A percentile compares a stretch with the other conserved stretches of the same genome.
These are phyloP conservation scores for Blastomyces parvus DNA, from an alignment of 2,329 filamentous ascomycete genomes.

Conservation along the genomic window DNA sequence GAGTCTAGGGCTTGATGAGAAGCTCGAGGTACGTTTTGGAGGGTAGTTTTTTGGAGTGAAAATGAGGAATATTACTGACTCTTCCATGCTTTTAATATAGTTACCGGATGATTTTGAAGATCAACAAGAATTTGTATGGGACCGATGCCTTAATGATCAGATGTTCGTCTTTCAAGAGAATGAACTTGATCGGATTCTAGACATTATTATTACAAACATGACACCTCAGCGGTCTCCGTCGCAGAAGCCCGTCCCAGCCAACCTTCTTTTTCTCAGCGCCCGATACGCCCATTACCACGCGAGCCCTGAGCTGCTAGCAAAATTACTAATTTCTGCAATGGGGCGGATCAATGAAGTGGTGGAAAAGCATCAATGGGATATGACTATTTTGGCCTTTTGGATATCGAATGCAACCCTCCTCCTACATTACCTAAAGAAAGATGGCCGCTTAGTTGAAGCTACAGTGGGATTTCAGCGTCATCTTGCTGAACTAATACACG, in stretches of 20 bases:
- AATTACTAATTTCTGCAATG: slow-evolving; percentile 75
- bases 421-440: slow-evolving; percentile 96
- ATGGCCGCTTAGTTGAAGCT: slow-evolving; percentile 66
- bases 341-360: slow-evolving; percentile 95
- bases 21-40: slow-evolving; percentile 61
- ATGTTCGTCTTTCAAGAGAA: slow-evolving; percentile 99
- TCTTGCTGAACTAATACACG: slow-evolving; percentile 87
- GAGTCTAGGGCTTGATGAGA: slow-evolving; percentile 90
- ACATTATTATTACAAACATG: slow-evolving; percentile 97
- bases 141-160: slow-evolving; percentile 85
- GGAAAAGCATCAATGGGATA: slow-evolving; percentile 95
- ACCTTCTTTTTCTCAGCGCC: slow-evolving; percentile 91
- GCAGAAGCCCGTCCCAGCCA: slow-evolving; percentile 96
- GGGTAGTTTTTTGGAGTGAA: not conserved
- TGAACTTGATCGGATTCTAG: slow-evolving; percentile 81
- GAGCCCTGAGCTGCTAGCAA: slow-evolving; percentile 70
- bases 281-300: slow-evolving; percentile 96
- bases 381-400: slow-evolving; percentile 99
- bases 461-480: slow-evolving; percentile 88
- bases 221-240: slow-evolving; percentile 87
- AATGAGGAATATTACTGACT: slow-evolving; percentile 9
- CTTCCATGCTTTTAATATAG: slow-evolving; percentile 17
- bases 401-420: slow-evolving; percentile 92
- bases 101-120: slow-evolving; percentile 73
- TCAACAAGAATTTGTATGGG: slow-evolving; percentile 91